phyloP scores from a whole-genome alignment of 768 basidiomycete species.

The Dendrothele bispora region DNA sequence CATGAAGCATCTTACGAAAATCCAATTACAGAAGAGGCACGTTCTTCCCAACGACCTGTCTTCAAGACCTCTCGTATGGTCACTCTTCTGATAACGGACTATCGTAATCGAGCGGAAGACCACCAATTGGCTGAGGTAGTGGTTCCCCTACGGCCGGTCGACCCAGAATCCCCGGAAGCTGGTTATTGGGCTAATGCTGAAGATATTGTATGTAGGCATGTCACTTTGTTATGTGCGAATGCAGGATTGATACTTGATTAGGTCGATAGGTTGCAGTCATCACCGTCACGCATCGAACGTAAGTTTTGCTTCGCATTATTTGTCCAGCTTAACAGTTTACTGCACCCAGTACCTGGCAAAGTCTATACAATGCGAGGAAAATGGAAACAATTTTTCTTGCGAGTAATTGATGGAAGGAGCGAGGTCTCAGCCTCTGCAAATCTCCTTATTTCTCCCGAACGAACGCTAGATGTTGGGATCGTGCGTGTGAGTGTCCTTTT shows the following conservation, averaged over 20 bases:
- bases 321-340: slow-evolving; percentile 9
- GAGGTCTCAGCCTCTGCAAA: slow-evolving; percentile 56
- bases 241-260: slow-evolving; percentile 15
- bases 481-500: slow-evolving; percentile 47
- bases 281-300: slow-evolving; percentile 75
- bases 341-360: slow-evolving; percentile 61
- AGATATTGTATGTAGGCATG: slow-evolving; percentile 44
- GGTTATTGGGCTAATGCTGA: slow-evolving; percentile 74
- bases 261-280: slow-evolving; percentile 54
- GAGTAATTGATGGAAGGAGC: slow-evolving; percentile 52
- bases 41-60: background rate
- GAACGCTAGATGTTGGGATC: slow-evolving; percentile 57
- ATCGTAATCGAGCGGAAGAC: slow-evolving; percentile 53
- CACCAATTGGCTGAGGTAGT: slow-evolving; percentile 65
- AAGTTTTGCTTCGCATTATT: slow-evolving; percentile 3
- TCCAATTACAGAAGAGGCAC: no score
- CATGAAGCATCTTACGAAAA: no score
- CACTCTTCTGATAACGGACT: slow-evolving; percentile 67
- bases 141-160: slow-evolving; percentile 51
- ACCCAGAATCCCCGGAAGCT: slow-evolving; percentile 39
- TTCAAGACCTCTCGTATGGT: slow-evolving; percentile 36
- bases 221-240: background rate
- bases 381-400: slow-evolving; percentile 69
- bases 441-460: slow-evolving; percentile 50
- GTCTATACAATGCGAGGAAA: slow-evolving; percentile 66